Conservation (phyloP, 495 filamentous ascomycete genomes). For the Penicillium angulare region DNA sequence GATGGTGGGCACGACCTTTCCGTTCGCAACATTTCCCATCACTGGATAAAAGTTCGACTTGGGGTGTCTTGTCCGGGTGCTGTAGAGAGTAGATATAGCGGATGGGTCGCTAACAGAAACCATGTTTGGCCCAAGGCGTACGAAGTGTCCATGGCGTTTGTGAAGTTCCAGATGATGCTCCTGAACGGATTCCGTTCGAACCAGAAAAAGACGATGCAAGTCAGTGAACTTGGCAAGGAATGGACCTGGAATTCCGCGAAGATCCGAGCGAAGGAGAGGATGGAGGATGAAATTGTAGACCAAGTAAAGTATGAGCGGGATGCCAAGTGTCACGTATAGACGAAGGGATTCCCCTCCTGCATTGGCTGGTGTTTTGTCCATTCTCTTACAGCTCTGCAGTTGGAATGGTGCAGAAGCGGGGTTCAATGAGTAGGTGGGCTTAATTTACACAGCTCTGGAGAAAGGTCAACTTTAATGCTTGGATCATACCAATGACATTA, state of each 20-base stretch:
- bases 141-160: conserved; percentile 50
- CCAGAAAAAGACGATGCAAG: conserved; percentile 17
- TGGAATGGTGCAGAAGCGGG: too few species aligned
- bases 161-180: conserved; percentile 40
- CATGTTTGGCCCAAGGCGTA: conserved; percentile 58
- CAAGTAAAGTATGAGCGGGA: too few species aligned
- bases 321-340: too few species aligned
- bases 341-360: too few species aligned
- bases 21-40: conserved; percentile 20
- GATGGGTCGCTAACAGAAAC: conserved; percentile 52
- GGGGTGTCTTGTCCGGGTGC: neutral
- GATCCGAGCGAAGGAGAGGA: too few species aligned
- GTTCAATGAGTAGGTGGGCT: too few species aligned
- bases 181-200: conserved; percentile 25
- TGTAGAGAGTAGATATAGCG: conserved; percentile 10
- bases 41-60: conserved; percentile 33
- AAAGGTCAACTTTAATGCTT: too few species aligned
- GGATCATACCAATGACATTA: too few species aligned
- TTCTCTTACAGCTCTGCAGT: too few species aligned
- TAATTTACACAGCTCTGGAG: too few species aligned
- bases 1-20: conserved; percentile 23
- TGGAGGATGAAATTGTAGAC: too few species aligned
- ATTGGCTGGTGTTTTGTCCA: too few species aligned
- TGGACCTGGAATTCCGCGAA: conserved; percentile 11
- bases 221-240: conserved; percentile 15